These are phyloP conservation scores for Thecamonas trahens DNA, from an alignment of 78 protist genomes.

Conservation along the genomic window DNA sequence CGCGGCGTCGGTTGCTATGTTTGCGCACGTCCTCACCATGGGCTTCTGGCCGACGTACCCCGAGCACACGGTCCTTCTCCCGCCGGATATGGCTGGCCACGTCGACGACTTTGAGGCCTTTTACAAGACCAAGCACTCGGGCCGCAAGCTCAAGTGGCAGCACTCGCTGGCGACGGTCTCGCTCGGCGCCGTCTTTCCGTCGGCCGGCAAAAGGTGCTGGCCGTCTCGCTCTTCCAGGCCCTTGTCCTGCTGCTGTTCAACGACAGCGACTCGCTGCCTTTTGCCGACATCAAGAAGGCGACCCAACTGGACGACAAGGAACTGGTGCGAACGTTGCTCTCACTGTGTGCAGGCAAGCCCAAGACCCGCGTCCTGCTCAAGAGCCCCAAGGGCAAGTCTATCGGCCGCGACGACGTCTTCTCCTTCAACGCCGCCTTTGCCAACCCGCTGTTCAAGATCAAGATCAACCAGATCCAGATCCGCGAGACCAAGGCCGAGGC, in stretches of 20 bases:
- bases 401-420: slow-evolving; percentile 63
- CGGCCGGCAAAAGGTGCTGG: slow-evolving; percentile 59
- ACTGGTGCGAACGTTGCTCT: slow-evolving; percentile 58
- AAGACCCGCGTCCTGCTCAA: slow-evolving; percentile 26
- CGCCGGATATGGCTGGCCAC: slow-evolving; percentile 26
- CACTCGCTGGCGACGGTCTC: slow-evolving; percentile 49
- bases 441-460: slow-evolving; percentile 49
- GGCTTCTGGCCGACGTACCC: slow-evolving; percentile 82
- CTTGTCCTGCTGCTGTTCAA: slow-evolving; percentile 72
- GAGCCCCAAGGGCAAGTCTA: slow-evolving; percentile 18
- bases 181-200: slow-evolving; percentile 37
- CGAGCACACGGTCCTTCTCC: slow-evolving; percentile 25
- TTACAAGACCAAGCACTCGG: slow-evolving; percentile 63
- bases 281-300: slow-evolving; percentile 19
- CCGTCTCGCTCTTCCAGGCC: slow-evolving; percentile 75
- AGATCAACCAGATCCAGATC: slow-evolving; percentile 78
- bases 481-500: slow-evolving; percentile 68
- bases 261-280: slow-evolving; percentile 23
- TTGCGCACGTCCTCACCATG: slow-evolving; percentile 74
- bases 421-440: slow-evolving; percentile 58
- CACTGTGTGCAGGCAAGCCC: slow-evolving; percentile 56
- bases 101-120: slow-evolving; percentile 61
- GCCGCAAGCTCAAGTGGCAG: slow-evolving; percentile 74
- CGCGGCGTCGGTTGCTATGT: slow-evolving; percentile 28
- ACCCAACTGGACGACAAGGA: slow-evolving; percentile 49